Base-by-base conservation (phyloP, 768 basidiomycete species). In the Amanita inopinata region DNA sequence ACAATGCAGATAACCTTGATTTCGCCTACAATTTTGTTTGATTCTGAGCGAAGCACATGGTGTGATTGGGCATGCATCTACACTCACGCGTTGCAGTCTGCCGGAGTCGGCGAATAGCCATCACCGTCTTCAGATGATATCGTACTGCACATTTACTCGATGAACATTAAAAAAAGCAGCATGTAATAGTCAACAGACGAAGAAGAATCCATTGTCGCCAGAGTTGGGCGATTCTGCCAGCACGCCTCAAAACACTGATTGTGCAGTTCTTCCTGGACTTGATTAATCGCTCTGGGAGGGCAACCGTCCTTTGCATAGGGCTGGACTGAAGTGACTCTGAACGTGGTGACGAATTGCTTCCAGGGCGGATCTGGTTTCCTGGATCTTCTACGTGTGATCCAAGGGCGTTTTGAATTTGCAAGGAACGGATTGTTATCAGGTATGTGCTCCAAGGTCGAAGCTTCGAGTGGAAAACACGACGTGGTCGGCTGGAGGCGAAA, bases 281-380 rank as follows among this genome's bases (percentile, higher is more conserved):
- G n/a, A n/a, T n/a, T n/a, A n/a, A n/a, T n/a, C n/a, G n/a, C 7
- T 28, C 27, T 28, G 27, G 7, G n/a, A 28, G 27, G 7, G 7
- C n/a, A n/a, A n/a, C 27, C n/a, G 7, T n/a, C 27, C 27, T n/a
- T 28, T 28, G 7, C 7, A n/a, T n/a, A n/a, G 27, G 22, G 23
- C 20, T 20, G 30, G 41, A 27, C 20, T 5, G 42, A 34, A 9
- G 33, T 27, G 11, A 44, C 25, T 34, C 19, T 44, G 43, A 44
- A 44, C 18, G 24, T 25, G 10, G 43, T 44, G n/a, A 44, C 43
- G 20, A 44, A 44, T 37, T 44, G 28, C 35, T 44, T 44, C 43
- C 43, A 44, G 7, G 43, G 43, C 25, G 43, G 43, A 1, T 44
- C 43, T 10, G 17, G 5, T 9, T 27, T 44, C 19, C 43, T 27